These are phyloP conservation scores for Styphnolobium japonicum DNA, from an alignment of 306 rosid genomes.

Conservation along the genomic window DNA sequence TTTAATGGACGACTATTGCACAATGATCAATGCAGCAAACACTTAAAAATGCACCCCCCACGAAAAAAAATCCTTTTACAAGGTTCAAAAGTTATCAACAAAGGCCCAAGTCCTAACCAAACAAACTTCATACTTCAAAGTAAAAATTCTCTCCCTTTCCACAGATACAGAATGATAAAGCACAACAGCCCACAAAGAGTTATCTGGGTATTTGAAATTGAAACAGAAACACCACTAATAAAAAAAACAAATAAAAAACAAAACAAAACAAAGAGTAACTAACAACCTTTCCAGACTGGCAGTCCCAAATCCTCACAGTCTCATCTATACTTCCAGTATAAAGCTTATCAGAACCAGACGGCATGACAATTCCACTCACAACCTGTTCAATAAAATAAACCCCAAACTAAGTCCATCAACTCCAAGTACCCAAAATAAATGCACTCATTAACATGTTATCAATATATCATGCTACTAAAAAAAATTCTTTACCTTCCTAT, in stretches of 20 bases:
- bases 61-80: too few species aligned
- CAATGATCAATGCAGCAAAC: too few species aligned
- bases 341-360: constrained; percentile 90
- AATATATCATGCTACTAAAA: not conserved
- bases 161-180: not conserved
- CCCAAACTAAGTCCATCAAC: constrained; percentile 20
- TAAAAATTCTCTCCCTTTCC: not conserved
- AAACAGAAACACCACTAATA: not conserved
- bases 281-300: constrained; percentile 92
- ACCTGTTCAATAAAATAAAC: constrained; percentile 58
- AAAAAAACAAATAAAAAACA: not conserved
- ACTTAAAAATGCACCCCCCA: too few species aligned
- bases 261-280: too few species aligned
- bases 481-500: constrained; percentile 54
- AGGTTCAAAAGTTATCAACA: not conserved
- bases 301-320: constrained; percentile 87
- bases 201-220: not conserved
- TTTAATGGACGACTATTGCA: too few species aligned
- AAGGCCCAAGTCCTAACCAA: not conserved
- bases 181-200: not conserved
- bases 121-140: not conserved
- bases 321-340: constrained; percentile 92
- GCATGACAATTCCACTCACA: constrained; percentile 81
- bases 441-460: not conserved
- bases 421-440: not conserved